A percentile compares a stretch with the other conserved stretches of the same genome.
Evolutionary conservation across 1,139 yeast genomes (phyloP).

Genomic region (Hyphopichia fennica): DNA sequence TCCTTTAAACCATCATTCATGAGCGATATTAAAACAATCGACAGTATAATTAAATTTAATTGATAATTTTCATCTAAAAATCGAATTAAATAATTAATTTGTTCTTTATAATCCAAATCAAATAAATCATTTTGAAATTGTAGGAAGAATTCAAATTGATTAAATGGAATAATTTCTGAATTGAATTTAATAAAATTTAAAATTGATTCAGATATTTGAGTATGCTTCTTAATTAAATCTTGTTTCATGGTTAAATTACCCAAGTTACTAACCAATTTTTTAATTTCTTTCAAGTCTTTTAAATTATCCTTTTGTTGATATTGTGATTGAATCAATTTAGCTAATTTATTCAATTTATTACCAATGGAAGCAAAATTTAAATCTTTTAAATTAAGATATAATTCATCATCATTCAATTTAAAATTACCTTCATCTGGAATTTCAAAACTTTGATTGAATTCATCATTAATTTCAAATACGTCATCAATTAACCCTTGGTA

Average conservation of each 20-base stretch:
- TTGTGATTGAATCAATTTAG: constrained; percentile 68
- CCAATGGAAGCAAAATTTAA: constrained; percentile 84
- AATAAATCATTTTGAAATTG: constrained; percentile 76
- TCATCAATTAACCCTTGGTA: constrained; percentile 85
- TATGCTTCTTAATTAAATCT: constrained; percentile 70
- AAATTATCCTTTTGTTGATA: constrained; percentile 59
- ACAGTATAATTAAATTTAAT: constrained; percentile 43
- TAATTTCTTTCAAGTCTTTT: constrained; percentile 58
- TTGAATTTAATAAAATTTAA: constrained; percentile 48
- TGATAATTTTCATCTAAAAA: constrained; percentile 44
- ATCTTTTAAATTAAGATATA: constrained; percentile 52
- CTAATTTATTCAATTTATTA: constrained; percentile 64
- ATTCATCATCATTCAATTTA: constrained; percentile 26
- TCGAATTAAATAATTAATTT: constrained; percentile 47
- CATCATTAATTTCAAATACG: constrained; percentile 52
- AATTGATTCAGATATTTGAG: constrained; percentile 69
- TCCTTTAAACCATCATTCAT: constrained; percentile 66
- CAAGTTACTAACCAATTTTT: constrained; percentile 67
- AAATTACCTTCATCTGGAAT: constrained; percentile 9
- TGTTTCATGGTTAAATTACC: constrained; percentile 70
- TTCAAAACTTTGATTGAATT: constrained; percentile 39
- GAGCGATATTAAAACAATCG: constrained; percentile 55
- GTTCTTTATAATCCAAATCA: constrained; percentile 55
- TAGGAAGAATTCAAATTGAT: constrained; percentile 53
- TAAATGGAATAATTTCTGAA: constrained; percentile 18